These are phyloP conservation scores for Pseudocercospora ulei DNA, from an alignment of 2,329 filamentous ascomycete species.

Conservation along the genomic window DNA sequence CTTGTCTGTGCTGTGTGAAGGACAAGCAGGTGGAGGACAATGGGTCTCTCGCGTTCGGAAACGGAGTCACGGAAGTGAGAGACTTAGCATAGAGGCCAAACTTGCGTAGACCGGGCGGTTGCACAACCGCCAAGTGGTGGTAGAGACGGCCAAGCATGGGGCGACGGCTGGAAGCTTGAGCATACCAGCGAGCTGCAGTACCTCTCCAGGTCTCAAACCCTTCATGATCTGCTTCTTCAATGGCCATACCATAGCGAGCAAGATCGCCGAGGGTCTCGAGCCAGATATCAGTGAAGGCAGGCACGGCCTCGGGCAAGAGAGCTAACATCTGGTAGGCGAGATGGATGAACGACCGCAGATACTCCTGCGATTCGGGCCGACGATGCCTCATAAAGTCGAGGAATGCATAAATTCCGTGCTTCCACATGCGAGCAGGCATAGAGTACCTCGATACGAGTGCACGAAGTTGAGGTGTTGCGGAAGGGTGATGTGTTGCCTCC, in stretches of 20 bases:
- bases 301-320: constrained; percentile 73
- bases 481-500: constrained; percentile 69
- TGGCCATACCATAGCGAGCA: constrained; percentile 77
- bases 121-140: constrained; percentile 75
- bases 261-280: constrained; percentile 86
- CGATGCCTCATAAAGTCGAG: constrained; percentile 53
- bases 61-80: constrained; percentile 58
- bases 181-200: constrained; percentile 76
- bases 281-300: constrained; percentile 78
- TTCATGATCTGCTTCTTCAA: constrained; percentile 73
- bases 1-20: constrained; percentile 36
- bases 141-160: constrained; percentile 71
- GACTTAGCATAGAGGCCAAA: constrained; percentile 63
- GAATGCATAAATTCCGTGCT: constrained; percentile 63
- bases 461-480: constrained; percentile 57
- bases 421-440: constrained; percentile 92
- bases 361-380: constrained; percentile 66
- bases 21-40: constrained; percentile 59
- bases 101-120: constrained; percentile 61
- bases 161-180: constrained; percentile 64
- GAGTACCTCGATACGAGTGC: constrained; percentile 68
- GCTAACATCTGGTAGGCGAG: constrained; percentile 85
- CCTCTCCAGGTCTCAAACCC: constrained; percentile 62
- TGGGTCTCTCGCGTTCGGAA: constrained; percentile 57
- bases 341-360: constrained; percentile 88